A percentile compares a stretch with the other conserved stretches of the same genome.
Evolutionary conservation across 2,329 filamentous ascomycete species (phyloP).

Genomic region (Ceratocystis destructans): DNA sequence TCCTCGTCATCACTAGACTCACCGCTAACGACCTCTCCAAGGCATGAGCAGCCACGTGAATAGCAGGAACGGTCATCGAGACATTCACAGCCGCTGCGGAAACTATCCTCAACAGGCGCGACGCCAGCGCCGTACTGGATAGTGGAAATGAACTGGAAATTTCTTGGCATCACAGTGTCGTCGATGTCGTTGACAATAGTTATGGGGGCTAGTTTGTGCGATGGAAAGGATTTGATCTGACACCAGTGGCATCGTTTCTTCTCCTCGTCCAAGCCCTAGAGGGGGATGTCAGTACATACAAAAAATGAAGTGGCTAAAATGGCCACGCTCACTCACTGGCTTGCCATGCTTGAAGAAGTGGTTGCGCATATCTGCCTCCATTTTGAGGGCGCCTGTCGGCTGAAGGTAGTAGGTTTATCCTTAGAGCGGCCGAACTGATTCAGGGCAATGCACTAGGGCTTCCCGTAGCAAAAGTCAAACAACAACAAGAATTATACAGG

Average conservation of each 20-base stretch:
- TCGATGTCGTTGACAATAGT: conserved; percentile 52
- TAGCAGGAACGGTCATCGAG: conserved; percentile 48
- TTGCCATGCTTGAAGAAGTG: conserved; percentile 40
- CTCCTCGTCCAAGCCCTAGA: conserved; percentile 29
- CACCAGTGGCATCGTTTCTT: conserved; percentile 44
- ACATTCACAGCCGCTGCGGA: conserved; percentile 58
- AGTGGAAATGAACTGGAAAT: conserved; percentile 55
- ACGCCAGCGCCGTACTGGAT: conserved; percentile 49
- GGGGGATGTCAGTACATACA: neutral
- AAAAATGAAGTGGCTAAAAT: neutral
- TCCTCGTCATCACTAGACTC: conserved; percentile 28
- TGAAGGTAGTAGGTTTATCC: neutral
- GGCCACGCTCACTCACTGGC: conserved; percentile 22
- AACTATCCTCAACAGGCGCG: conserved; percentile 42
- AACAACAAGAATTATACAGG: no score
- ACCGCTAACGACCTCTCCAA: conserved; percentile 46
- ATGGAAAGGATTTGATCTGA: conserved; percentile 43
- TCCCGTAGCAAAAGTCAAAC: no score
- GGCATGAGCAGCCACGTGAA: conserved; percentile 52
- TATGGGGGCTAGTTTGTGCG: conserved; percentile 38
- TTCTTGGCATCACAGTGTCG: conserved; percentile 39
- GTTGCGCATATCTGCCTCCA: conserved; percentile 33
- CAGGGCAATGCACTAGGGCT: neutral
- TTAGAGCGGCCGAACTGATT: neutral
- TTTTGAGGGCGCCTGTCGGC: conserved; percentile 21